Base-by-base conservation (phyloP, 1,284 basidiomycete species). In the Fistulina hepatica region DNA sequence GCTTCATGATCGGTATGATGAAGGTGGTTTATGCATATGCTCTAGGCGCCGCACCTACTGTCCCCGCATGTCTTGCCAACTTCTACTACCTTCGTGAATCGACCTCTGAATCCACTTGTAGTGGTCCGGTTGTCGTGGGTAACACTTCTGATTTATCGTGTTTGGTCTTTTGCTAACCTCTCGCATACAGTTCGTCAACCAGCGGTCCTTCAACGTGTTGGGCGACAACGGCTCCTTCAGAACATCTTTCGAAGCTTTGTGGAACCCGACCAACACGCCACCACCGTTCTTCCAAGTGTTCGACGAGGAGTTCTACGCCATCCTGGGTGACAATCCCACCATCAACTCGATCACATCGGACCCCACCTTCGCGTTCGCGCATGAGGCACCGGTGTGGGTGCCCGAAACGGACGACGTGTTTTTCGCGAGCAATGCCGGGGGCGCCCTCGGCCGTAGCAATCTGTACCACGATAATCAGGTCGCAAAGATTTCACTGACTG, bases 341-440 rank as follows among this genome's bases (percentile, higher is more conserved):
- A 33, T 44, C 28, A 39, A 37, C 13, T 41, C 39, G 33, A 42
- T 44, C 19, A 40, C 41, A 5, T 34, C 41, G 13, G 44, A 44
- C 28, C 37, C 41, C 33, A 39, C 44, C 4, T 46, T 44, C 33
- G n/a, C 39, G 1, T 46, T 44, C 24, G 42, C 42, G 13, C 44
- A 46, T n/a, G 42, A 46, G 9, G 42, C 19, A 5, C 42, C 39
- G 1, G 30, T 44, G 25, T 83, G 75, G 56, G 58, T 68, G 8
- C 59, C 71, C 1, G 60, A 58, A 10, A 76, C 73, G 11, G 69
- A 82, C 45, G 69, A 75, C 41, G 58, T 83, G 4, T 71, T 65
- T 51, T 71, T 71, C 38, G 50, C 57, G 17, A 67, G 66, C 42
- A 67, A 61, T 23, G 57, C 56, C 36, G 67, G 67, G 3, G 65